Conservation (phyloP, 2,329 filamentous ascomycete genomes). For the Neophaeococcomyces mojaviensis region DNA sequence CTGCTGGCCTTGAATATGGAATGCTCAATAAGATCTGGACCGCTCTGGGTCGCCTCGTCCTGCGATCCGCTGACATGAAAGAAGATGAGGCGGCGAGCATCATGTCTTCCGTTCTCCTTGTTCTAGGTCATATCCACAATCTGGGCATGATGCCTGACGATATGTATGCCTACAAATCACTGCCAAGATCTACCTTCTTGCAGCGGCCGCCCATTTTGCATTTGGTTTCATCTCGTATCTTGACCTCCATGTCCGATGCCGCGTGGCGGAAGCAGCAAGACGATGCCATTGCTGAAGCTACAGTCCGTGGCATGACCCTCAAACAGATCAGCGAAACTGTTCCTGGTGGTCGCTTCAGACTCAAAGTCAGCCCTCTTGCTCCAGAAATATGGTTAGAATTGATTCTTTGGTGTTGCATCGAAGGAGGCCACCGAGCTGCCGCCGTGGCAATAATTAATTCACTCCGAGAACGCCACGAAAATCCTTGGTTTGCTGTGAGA, state of each 20-base stretch:
- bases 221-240: slow-evolving; percentile 37
- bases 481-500: slow-evolving; percentile 35
- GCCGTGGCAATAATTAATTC: slow-evolving; percentile 33
- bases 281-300: slow-evolving; percentile 30
- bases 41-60: slow-evolving; percentile 26
- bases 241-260: slow-evolving; percentile 41
- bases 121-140: slow-evolving; percentile 40
- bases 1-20: not conserved
- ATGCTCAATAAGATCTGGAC: slow-evolving; percentile 13
- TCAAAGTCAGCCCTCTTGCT: slow-evolving; percentile 37
- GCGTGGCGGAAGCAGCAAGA: slow-evolving; percentile 37
- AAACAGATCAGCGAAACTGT: slow-evolving; percentile 26
- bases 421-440: slow-evolving; percentile 36
- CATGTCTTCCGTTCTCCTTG: slow-evolving; percentile 39
- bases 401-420: slow-evolving; percentile 44
- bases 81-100: slow-evolving; percentile 29
- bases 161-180: slow-evolving; percentile 35
- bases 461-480: slow-evolving; percentile 25
- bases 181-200: slow-evolving; percentile 24
- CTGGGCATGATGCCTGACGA: slow-evolving; percentile 35
- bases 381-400: slow-evolving; percentile 44
- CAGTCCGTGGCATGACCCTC: slow-evolving; percentile 25
- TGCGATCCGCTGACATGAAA: slow-evolving; percentile 33
- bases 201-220: slow-evolving; percentile 38
- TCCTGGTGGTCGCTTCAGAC: slow-evolving; percentile 33